Evolutionary conservation across 2,329 filamentous ascomycete genomes (phyloP), one percentile per base, ranked within the genome.

Genomic region (Alternaria arbusti): DNA sequence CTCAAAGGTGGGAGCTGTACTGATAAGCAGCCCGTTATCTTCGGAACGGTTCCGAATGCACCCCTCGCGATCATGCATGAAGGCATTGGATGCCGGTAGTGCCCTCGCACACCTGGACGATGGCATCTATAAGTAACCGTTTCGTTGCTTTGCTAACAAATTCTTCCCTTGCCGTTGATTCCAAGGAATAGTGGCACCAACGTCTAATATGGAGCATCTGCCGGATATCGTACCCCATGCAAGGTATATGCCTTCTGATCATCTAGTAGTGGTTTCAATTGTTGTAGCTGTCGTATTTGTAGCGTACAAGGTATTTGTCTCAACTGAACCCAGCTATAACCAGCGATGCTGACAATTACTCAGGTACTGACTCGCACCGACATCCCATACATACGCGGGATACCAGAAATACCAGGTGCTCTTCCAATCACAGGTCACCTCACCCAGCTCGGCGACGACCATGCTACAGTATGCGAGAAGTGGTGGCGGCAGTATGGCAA

Each of bases 401-500:
- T 86, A 11, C 83, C 81, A 13, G 83, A 86, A 55, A 83, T 86
- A 13, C 85, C 85, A 3, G 82, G 83, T 13, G 84, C 84, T 3
- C 70, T 84, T 2, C 85, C 85, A 1, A 76, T 87, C 10, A 80
- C 82, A 22, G 85, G 85, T 1, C 85, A 87, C 72, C 80, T 87
- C 4, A 79, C 85, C 6, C 77, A 82, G 25, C 81, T 87, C 3
- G 85, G 85, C 15, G 83, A 85, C 4, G 85, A 87, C 67, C 85
- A 87, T 74, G 85, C 85, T 20, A 84, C 81, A 9, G 77, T 82
- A 2, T 87, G 84, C 58, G 85, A 84, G 62, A 79, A 79, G 57
- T 85, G 83, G 83, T 85, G 83, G 83, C 78, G 79, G 15, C 74
- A 84, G 70, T 84, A 85, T 68, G 77, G 79, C 5, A 70, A 81